Conservation (phyloP, 495 filamentous ascomycete genomes). For the Venustampulla echinocandica region DNA sequence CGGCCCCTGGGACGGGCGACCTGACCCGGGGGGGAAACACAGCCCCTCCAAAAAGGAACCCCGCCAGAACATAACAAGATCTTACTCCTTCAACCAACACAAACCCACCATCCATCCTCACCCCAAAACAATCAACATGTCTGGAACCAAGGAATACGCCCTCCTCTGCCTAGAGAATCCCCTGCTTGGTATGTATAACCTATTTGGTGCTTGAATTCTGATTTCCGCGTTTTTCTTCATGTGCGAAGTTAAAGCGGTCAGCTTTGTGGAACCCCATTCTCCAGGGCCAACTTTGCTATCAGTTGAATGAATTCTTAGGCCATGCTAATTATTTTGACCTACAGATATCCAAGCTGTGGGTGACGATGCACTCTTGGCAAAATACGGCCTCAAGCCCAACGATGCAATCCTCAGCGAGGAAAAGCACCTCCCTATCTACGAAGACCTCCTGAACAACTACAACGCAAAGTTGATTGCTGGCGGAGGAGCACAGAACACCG, state of each 20-base stretch:
- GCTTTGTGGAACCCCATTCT: too few relatives aligned
- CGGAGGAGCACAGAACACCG: constrained; percentile 96
- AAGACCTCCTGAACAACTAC: constrained; percentile 79
- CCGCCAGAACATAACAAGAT: background rate
- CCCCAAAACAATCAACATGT: constrained; percentile 45
- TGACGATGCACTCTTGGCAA: constrained; percentile 70
- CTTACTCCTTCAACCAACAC: background rate
- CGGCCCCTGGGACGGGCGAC: too few relatives aligned
- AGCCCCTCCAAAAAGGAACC: constrained; percentile 8
- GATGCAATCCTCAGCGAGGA: constrained; percentile 94
- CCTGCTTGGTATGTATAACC: constrained; percentile 62
- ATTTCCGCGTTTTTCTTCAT: background rate
- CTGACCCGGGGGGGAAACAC: background rate
- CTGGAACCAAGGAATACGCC: constrained; percentile 63
- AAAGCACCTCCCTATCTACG: constrained; percentile 81
- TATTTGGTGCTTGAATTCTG: background rate
- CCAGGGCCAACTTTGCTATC: too few relatives aligned
- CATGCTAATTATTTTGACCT: constrained; percentile 11
- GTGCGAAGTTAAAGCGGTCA: background rate
- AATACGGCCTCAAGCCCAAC: constrained; percentile 90
- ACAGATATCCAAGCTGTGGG: constrained; percentile 90
- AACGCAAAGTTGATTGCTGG: constrained; percentile 92
- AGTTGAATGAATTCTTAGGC: background rate
- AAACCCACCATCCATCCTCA: constrained; percentile 1
- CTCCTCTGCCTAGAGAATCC: constrained; percentile 94